These are phyloP conservation scores for Citropsis articulata DNA, from an alignment of 345 rosid genomes.

Conservation along the genomic window DNA sequence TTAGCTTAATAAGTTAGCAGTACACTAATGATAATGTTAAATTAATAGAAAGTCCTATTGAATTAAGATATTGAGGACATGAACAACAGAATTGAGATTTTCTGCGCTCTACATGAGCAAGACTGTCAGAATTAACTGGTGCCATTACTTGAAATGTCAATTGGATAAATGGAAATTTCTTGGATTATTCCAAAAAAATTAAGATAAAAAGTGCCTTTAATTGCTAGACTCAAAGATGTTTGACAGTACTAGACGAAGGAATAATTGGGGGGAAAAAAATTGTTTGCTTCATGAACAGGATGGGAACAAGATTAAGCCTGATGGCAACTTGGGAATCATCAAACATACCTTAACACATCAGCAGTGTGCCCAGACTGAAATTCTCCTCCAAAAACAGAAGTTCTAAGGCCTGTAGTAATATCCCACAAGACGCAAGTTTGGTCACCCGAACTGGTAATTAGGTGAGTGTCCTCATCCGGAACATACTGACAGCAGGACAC, in stretches of 20 bases:
- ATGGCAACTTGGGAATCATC: slow-evolving; percentile 4
- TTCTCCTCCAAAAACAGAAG: slow-evolving; percentile 96
- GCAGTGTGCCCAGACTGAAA: slow-evolving; percentile 96
- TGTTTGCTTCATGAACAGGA: not conserved
- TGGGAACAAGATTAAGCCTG: not conserved
- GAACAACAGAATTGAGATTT: not conserved
- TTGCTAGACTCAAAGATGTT: not conserved
- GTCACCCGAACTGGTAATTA: slow-evolving; percentile 89
- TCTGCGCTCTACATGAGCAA: not conserved
- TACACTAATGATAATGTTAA: not conserved
- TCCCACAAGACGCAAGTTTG: slow-evolving; percentile 96
- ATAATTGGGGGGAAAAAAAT: not conserved
- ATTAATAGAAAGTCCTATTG: not conserved
- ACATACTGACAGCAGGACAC: slow-evolving; percentile 94
- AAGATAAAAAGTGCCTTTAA: not conserved
- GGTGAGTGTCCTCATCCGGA: slow-evolving; percentile 82
- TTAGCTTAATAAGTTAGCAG: not conserved
- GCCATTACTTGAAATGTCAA: not conserved
- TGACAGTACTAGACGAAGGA: not conserved
- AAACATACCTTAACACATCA: slow-evolving; percentile 77
- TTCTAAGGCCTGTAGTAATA: slow-evolving; percentile 86
- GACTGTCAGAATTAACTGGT: not conserved
- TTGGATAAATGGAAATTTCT: not conserved
- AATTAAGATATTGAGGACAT: not conserved
- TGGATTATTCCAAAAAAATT: not conserved